These are phyloP conservation scores for Nemania serpens DNA, from an alignment of 2,329 filamentous ascomycete genomes.

Conservation along the genomic window DNA sequence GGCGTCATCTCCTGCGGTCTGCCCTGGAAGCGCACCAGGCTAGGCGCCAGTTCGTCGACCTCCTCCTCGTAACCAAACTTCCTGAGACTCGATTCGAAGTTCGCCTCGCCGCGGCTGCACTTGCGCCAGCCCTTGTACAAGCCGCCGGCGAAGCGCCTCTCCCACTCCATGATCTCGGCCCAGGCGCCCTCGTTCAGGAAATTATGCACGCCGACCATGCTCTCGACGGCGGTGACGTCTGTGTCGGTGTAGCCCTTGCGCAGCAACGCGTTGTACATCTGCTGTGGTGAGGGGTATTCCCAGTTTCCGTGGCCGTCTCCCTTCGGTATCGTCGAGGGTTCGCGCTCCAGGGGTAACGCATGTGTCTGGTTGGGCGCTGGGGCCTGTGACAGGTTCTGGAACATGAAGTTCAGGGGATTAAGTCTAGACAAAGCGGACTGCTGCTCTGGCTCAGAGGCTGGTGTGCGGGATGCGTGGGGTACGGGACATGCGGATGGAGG, in stretches of 20 bases:
- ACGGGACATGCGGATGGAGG: conserved; percentile 48
- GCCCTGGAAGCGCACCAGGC: conserved; percentile 84
- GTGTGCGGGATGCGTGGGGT: conserved; percentile 44
- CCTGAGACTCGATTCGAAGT: conserved; percentile 49
- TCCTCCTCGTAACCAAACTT: conserved; percentile 56
- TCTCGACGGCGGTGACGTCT: conserved; percentile 88
- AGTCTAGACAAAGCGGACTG: conserved; percentile 59
- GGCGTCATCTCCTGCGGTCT: conserved; percentile 88
- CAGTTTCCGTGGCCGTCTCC: conserved; percentile 79
- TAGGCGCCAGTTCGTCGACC: conserved; percentile 64
- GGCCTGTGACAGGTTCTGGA: conserved; percentile 79
- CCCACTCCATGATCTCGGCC: conserved; percentile 94
- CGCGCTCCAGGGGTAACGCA: conserved; percentile 77
- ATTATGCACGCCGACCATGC: conserved; percentile 98
- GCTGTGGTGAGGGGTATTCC: conserved; percentile 98
- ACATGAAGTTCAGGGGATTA: conserved; percentile 92
- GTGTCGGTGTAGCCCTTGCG: conserved; percentile 96
- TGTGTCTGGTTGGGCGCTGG: conserved; percentile 74
- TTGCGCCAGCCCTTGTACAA: conserved; percentile 73
- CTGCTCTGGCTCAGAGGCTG: conserved; percentile 39
- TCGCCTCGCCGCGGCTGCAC: conserved; percentile 75
- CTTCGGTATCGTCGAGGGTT: conserved; percentile 88
- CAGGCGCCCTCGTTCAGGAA: conserved; percentile 98
- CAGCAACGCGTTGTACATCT: conserved; percentile 99
- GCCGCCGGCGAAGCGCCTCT: conserved; percentile 79